Conservation (phyloP, 1,139 yeast species). For the Zygoascus meyerae region DNA sequence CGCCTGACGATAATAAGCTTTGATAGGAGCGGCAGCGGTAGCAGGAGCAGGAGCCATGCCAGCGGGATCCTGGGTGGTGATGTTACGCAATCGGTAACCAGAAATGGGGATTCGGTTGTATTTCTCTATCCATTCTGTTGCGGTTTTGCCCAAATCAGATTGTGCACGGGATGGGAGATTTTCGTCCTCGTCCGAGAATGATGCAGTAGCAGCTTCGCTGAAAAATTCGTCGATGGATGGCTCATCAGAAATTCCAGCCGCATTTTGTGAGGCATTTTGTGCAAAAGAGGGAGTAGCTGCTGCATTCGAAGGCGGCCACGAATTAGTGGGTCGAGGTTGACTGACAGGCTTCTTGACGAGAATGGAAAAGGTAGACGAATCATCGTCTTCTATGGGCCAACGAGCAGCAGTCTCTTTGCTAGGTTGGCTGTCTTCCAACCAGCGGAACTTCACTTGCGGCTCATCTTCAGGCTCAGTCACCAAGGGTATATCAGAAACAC, state of each 20-base stretch:
- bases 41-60: constrained; percentile 12
- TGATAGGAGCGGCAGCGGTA: constrained; percentile 12
- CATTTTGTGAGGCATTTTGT: not conserved
- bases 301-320: not conserved
- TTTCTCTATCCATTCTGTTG: constrained; percentile 13
- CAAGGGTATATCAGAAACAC: constrained; percentile 2
- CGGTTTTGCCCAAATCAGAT: constrained; percentile 15
- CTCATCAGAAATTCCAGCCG: not conserved
- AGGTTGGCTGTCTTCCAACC: not conserved
- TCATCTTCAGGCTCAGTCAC: constrained; percentile 1
- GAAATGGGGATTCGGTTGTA: constrained; percentile 23
- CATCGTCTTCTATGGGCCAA: constrained; percentile 28
- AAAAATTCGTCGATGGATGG: constrained; percentile 2
- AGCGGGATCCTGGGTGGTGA: constrained; percentile 10
- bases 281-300: not conserved
- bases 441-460: not conserved
- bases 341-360: constrained; percentile 13
- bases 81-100: constrained; percentile 23
- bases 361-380: constrained; percentile 26
- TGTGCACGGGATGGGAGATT: constrained; percentile 14
- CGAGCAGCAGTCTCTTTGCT: constrained; percentile 12
- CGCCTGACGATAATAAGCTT: constrained; percentile 27
- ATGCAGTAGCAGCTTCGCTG: constrained; percentile 1
- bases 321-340: not conserved
- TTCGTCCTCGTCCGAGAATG: constrained; percentile 24